Evolutionary conservation across 305 asterid genomes (phyloP).

Genomic region (Fraxinus sp.): DNA sequence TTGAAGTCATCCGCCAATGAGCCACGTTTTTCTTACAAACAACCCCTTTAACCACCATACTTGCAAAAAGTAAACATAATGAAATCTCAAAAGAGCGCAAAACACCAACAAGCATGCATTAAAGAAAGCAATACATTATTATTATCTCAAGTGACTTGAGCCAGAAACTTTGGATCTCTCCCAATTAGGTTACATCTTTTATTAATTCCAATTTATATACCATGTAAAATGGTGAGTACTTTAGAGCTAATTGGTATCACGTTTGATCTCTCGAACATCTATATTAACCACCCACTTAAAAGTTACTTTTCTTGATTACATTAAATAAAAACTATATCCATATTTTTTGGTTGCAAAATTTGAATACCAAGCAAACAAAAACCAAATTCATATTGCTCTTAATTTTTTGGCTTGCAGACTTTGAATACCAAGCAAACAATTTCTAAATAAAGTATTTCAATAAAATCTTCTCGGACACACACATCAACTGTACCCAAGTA

Average conservation of each 20-base stretch:
- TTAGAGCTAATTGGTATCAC: background rate
- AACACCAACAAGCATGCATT: constrained; percentile 15
- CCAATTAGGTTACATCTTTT: constrained; percentile 4
- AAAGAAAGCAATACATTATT: constrained; percentile 24
- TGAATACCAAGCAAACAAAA: background rate
- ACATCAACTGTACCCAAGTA: background rate
- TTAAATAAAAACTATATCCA: background rate
- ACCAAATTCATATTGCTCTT: background rate
- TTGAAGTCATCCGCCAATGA: constrained; percentile 73
- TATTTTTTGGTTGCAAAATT: background rate
- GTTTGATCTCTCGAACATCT: background rate
- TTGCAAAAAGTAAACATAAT: constrained; percentile 31
- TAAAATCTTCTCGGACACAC: background rate
- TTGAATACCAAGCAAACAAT: background rate
- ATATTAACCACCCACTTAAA: background rate
- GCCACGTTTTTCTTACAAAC: constrained; percentile 92
- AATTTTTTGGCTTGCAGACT: background rate
- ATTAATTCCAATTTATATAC: background rate
- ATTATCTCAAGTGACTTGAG: constrained; percentile 9
- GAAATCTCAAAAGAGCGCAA: constrained; percentile 30
- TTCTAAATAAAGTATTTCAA: background rate
- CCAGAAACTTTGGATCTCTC: constrained; percentile 12
- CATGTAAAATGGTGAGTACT: background rate
- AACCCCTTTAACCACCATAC: constrained; percentile 67
- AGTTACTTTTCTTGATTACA: background rate